Percentiles rank a stretch among this genome's conserved stretches.
Conservation (phyloP, 116 monocot genomes). For the Trichopus zeylanicus region DNA sequence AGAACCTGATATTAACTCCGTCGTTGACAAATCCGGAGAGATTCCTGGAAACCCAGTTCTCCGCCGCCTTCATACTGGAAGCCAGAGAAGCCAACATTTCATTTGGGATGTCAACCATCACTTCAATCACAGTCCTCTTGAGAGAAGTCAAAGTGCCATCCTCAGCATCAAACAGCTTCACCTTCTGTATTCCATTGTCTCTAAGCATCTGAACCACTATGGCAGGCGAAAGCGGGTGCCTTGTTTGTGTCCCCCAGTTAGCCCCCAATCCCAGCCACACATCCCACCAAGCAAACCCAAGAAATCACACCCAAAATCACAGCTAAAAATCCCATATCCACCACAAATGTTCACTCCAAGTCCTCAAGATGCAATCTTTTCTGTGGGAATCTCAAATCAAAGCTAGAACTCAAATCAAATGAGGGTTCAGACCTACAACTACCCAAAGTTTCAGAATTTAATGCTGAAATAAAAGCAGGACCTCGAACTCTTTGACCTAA, state of each 20-base stretch:
- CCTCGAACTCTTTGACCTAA: not conserved
- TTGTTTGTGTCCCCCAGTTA: slow-evolving; percentile 64
- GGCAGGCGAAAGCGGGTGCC: slow-evolving; percentile 41
- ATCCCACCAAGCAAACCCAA: slow-evolving; percentile 15
- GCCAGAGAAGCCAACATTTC: slow-evolving; percentile 42
- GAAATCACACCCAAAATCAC: slow-evolving; percentile 6
- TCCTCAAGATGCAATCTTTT: too few relatives aligned
- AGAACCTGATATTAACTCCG: slow-evolving; percentile 34
- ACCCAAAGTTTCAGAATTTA: too few relatives aligned
- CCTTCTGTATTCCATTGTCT: slow-evolving; percentile 50
- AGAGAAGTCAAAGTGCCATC: slow-evolving; percentile 31
- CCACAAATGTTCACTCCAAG: not conserved
- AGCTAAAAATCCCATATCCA: slow-evolving; percentile 7
- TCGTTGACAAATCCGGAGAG: slow-evolving; percentile 33
- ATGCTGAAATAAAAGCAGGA: not conserved
- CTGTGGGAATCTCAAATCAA: too few relatives aligned
- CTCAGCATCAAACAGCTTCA: slow-evolving; percentile 60
- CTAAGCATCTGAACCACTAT: slow-evolving; percentile 45
- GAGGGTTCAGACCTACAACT: too few relatives aligned
- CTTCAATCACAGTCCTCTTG: slow-evolving; percentile 43
- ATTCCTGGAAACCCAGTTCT: slow-evolving; percentile 47
- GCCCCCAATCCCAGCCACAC: slow-evolving; percentile 41
- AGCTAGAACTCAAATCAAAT: too few relatives aligned
- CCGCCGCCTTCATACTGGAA: slow-evolving; percentile 22
- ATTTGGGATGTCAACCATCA: slow-evolving; percentile 63